These are phyloP conservation scores for Atalantia buxifolia DNA, from an alignment of 345 rosid genomes.

Conservation along the genomic window DNA sequence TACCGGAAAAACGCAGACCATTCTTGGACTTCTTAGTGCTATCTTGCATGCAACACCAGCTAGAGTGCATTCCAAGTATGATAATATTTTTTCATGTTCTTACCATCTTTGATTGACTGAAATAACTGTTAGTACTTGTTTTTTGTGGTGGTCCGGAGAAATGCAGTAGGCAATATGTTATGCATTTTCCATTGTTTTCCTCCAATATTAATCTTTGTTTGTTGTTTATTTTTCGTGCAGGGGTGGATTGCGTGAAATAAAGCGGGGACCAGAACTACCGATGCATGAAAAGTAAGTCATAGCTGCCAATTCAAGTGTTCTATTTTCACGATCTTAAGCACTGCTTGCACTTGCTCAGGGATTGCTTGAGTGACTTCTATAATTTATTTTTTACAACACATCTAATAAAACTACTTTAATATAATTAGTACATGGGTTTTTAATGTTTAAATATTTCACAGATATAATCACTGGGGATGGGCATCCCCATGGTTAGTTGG, in stretches of 20 bases:
- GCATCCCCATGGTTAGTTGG: conserved; percentile 91
- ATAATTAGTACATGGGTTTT: background rate
- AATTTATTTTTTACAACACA: background rate
- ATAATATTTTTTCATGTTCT: conserved; percentile 3
- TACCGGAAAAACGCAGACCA: conserved; percentile 97
- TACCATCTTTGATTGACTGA: conserved; percentile 1
- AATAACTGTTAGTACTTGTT: background rate
- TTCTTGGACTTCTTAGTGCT: conserved; percentile 91
- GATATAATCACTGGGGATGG: conserved; percentile 65
- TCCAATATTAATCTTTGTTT: background rate
- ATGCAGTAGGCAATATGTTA: background rate
- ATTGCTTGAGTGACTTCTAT: background rate
- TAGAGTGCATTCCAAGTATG: conserved; percentile 64
- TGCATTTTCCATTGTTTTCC: background rate
- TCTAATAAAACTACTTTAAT: background rate
- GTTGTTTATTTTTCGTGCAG: conserved; percentile 30
- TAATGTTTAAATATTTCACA: conserved; percentile 26
- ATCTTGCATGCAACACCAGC: conserved; percentile 95
- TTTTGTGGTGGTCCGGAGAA: background rate
- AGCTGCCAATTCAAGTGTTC: background rate
- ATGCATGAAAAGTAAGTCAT: conserved; percentile 71
- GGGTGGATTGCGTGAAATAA: conserved; percentile 39
- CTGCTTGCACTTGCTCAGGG: background rate
- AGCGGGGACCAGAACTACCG: conserved; percentile 53
- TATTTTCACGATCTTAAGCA: background rate